Evolutionary conservation across 1,139 yeast genomes (phyloP).

Genomic region (Candida labiduridarum): DNA sequence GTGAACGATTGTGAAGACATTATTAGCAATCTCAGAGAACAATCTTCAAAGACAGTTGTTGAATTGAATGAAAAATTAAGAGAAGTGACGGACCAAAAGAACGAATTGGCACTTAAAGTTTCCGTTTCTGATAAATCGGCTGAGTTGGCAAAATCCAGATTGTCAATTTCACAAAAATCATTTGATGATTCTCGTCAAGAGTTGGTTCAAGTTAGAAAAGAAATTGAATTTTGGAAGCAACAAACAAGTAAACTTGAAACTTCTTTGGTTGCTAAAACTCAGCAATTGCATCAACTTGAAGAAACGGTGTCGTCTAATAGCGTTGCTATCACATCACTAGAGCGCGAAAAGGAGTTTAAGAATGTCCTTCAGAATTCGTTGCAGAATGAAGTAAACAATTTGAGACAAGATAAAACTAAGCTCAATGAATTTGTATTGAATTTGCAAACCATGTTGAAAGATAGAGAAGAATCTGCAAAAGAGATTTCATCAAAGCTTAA

Average conservation of each 20-base stretch:
- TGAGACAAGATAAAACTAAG: slow-evolving; percentile 61
- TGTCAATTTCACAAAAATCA: slow-evolving; percentile 30
- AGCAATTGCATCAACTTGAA: slow-evolving; percentile 59
- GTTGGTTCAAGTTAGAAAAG: slow-evolving; percentile 51
- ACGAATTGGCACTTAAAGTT: slow-evolving; percentile 34
- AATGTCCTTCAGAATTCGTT: slow-evolving; percentile 54
- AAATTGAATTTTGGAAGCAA: slow-evolving; percentile 49
- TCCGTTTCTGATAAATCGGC: slow-evolving; percentile 33
- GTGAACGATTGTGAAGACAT: slow-evolving; percentile 30
- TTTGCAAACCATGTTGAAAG: slow-evolving; percentile 62
- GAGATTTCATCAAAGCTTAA: slow-evolving; percentile 55
- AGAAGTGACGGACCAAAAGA: slow-evolving; percentile 26
- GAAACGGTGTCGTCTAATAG: slow-evolving; percentile 49
- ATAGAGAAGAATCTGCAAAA: slow-evolving; percentile 56
- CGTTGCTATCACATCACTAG: slow-evolving; percentile 49
- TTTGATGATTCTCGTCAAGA: slow-evolving; percentile 51
- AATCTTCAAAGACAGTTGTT: slow-evolving; percentile 25
- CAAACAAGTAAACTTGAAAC: slow-evolving; percentile 59
- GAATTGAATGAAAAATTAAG: slow-evolving; percentile 33
- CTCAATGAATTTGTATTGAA: slow-evolving; percentile 62
- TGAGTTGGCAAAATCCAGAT: slow-evolving; percentile 38
- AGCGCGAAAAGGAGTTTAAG: slow-evolving; percentile 58
- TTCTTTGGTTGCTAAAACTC: slow-evolving; percentile 54
- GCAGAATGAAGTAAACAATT: slow-evolving; percentile 52
- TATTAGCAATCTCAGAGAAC: slow-evolving; percentile 33